Conservation (phyloP, 164 flowering plant species). For the Echeveria elegans region DNA sequence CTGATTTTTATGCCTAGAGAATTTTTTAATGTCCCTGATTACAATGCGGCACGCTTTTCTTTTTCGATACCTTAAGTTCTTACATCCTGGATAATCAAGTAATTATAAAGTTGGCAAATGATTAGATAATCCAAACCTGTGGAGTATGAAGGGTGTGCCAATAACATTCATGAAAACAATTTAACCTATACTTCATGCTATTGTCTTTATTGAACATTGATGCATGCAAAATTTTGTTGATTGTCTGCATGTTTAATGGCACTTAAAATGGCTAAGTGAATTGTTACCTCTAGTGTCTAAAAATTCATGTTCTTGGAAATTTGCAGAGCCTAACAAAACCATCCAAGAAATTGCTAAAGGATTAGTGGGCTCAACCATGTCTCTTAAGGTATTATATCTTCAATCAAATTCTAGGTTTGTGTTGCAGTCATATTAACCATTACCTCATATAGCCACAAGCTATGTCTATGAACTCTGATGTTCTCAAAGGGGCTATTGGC, state of each 20-base stretch:
- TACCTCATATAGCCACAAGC: too few relatives aligned
- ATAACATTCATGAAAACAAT: neutral
- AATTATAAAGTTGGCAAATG: neutral
- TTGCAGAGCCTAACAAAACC: conserved; percentile 54
- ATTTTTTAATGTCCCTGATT: neutral
- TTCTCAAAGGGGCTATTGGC: neutral
- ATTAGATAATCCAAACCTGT: neutral
- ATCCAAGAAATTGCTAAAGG: conserved; percentile 63
- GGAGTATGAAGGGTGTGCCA: too few relatives aligned
- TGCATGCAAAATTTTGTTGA: neutral
- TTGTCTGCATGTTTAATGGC: neutral
- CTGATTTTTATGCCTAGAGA: neutral
- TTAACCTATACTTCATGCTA: neutral
- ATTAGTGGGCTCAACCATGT: conserved; percentile 50
- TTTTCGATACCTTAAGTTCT: neutral
- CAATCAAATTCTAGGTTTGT: neutral
- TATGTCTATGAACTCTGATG: too few relatives aligned
- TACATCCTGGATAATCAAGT: neutral
- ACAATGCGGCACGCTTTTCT: neutral
- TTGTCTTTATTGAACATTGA: neutral
- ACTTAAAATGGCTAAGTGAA: conserved; percentile 6
- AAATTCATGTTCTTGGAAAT: neutral
- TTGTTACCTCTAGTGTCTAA: neutral
- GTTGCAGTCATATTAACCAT: too few relatives aligned
- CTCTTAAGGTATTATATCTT: conserved; percentile 56